These are phyloP conservation scores for Penicillium sp. DNA, from an alignment of 2,329 filamentous ascomycete species.

Conservation along the genomic window DNA sequence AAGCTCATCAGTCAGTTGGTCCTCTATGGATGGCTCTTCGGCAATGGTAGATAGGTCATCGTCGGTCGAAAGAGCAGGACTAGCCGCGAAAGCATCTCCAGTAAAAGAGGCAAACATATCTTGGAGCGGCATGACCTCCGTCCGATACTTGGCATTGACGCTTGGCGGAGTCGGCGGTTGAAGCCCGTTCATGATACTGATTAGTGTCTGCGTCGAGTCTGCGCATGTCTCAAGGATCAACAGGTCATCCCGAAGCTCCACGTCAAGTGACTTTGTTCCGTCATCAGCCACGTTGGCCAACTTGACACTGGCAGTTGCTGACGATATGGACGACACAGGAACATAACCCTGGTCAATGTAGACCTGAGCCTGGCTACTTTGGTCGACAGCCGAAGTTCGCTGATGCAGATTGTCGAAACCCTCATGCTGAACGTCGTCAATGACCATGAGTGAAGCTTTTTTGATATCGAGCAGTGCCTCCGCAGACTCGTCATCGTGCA, in stretches of 20 bases:
- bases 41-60: constrained; percentile 52
- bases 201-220: constrained; percentile 92
- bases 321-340: constrained; percentile 82
- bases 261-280: constrained; percentile 68
- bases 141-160: constrained; percentile 82
- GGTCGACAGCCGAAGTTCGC: constrained; percentile 26
- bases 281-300: constrained; percentile 59
- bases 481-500: constrained; percentile 67
- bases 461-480: constrained; percentile 68
- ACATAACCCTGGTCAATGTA: constrained; percentile 73
- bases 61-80: constrained; percentile 25
- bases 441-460: constrained; percentile 79
- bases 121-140: constrained; percentile 79
- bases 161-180: constrained; percentile 81
- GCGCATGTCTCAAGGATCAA: constrained; percentile 93
- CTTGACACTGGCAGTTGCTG: constrained; percentile 69
- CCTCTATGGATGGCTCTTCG: constrained; percentile 40
- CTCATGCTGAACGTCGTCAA: constrained; percentile 67
- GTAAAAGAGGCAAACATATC: constrained; percentile 90
- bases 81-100: constrained; percentile 71
- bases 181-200: constrained; percentile 75
- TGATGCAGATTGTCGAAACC: constrained; percentile 36
- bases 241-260: constrained; percentile 82
- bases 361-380: constrained; percentile 50
- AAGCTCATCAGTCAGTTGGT: constrained; percentile 41